Base-by-base conservation (phyloP, 495 filamentous ascomycete species). In the Bombardia bombarda region DNA sequence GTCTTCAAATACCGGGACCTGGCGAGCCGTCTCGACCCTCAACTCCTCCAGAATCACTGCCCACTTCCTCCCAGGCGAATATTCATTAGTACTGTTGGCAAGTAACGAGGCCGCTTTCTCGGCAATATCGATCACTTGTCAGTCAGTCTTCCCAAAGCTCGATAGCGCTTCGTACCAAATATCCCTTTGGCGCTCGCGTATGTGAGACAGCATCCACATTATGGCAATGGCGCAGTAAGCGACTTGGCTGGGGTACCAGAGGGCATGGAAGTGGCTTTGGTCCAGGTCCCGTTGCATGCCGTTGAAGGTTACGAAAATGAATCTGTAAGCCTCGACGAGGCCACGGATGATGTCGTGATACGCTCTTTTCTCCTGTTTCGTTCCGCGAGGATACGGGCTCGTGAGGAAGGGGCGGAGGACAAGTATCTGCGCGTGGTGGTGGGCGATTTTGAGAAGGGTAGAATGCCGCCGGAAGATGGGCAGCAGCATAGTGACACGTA, bases 391-490 rank as follows among this genome's bases (percentile, higher is more conserved):
- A 18, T 60, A 58, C 14, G 44, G 24, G 1, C 35, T 16, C 9
- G 24, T 53, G 20, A 81, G 61, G 21, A 78, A 74, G 31, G 72
- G 74, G n/a, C 78, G 67, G n/a, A 65, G 72, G 7, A 70, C 58
- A 24, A 79, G 67, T 25, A 81, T 78, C 40, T 69, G 63, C 3
- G 73, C 72, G 43, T 79, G 74, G 4, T 60, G 63, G 45, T 74
- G 69, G 10, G 75, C 68, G 17, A 80, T 55, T 38, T 65, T 65
- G 10, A 81, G 57, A n/a, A 78, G 66, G 30, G 66, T 67, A 22
- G 66, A 70, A 53, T 81, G 77, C 14, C 74, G 57, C 20, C 70
- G 69, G 23, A 75, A 72, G n/a, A 73, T 59, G 19, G 64, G 66
- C 18, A 75, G 72, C 9, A 79, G 53, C 34, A 66, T 30, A 1